A percentile compares a stretch with the other conserved stretches of the same genome.
Conservation (phyloP, 805 yeast species). For the Starmerella sp. region DNA sequence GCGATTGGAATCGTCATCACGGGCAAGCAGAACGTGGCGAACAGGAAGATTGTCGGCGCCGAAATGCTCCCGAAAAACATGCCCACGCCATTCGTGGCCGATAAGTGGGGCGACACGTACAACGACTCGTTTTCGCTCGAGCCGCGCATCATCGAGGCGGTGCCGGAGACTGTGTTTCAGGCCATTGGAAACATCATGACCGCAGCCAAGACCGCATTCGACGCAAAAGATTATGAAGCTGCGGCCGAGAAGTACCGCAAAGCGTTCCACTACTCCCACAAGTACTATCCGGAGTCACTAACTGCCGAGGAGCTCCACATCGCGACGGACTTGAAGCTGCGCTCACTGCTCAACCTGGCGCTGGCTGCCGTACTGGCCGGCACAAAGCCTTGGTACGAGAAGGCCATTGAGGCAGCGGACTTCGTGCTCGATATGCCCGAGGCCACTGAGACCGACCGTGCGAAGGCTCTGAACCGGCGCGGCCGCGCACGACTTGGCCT, state of each 20-base stretch:
- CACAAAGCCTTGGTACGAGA: conserved; percentile 35
- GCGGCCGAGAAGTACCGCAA: conserved; percentile 64
- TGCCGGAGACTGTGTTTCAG: conserved; percentile 18
- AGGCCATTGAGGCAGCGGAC: conserved; percentile 47
- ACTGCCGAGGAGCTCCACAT: conserved; percentile 14
- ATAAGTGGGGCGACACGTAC: conserved; percentile 21
- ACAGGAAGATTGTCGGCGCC: background rate
- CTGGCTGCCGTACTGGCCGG: conserved; percentile 52
- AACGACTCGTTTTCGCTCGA: conserved; percentile 21
- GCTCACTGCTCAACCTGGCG: conserved; percentile 62
- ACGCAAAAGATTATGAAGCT: conserved; percentile 41
- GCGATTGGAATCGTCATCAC: conserved; percentile 20
- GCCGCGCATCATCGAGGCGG: conserved; percentile 21
- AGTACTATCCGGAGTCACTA: conserved; percentile 58
- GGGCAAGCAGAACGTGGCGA: conserved; percentile 16
- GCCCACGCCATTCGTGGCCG: conserved; percentile 21
- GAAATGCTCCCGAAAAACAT: conserved; percentile 13
- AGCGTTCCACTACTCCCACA: conserved; percentile 56
- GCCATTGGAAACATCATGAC: conserved; percentile 26
- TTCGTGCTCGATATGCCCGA: conserved; percentile 53
- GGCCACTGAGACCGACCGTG: conserved; percentile 40
- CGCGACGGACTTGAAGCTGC: conserved; percentile 44
- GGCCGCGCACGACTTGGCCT: conserved; percentile 55
- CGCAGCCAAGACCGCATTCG: conserved; percentile 62
- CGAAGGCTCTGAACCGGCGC: conserved; percentile 77